Percentiles rank a stretch among this genome's conserved stretches.
These are phyloP conservation scores for Hirsutella rhossiliensis DNA, from an alignment of 2,329 filamentous ascomycete species.

Conservation along the genomic window DNA sequence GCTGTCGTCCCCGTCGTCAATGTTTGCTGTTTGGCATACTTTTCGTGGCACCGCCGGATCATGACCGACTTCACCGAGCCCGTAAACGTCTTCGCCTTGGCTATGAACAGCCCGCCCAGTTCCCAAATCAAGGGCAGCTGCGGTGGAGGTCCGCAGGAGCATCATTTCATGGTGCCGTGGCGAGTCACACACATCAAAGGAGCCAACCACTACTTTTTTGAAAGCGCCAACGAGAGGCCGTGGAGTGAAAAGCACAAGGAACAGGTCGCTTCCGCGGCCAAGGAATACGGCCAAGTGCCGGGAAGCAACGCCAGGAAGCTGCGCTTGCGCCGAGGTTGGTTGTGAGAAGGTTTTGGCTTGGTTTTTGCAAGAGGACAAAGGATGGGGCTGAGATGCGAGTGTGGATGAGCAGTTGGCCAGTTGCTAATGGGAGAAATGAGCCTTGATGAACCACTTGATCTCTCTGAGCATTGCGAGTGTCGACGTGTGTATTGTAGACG, in stretches of 20 bases:
- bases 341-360: no score
- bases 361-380: no score
- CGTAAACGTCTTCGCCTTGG: conserved; percentile 60
- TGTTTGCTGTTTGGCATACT: conserved; percentile 50
- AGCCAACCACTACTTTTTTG: conserved; percentile 30
- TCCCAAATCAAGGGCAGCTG: conserved; percentile 24
- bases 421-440: no score
- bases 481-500: no score
- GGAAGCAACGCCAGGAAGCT: conserved; percentile 16
- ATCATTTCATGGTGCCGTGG: conserved; percentile 28
- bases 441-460: no score
- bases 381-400: no score
- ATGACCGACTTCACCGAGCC: conserved; percentile 73
- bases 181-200: conserved; percentile 24
- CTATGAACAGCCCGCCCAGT: conserved; percentile 45
- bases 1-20: conserved; percentile 55
- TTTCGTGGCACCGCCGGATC: conserved; percentile 41
- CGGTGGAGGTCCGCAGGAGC: conserved; percentile 21
- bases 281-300: conserved; percentile 6
- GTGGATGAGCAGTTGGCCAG: no score
- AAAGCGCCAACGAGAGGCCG: conserved; percentile 19
- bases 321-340: conserved; percentile 3
- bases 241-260: conserved; percentile 13
- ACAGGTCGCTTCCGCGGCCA: conserved; percentile 21
- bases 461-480: no score